Conservation (phyloP, 1,284 basidiomycete genomes). For the Melampsora larici-populina region DNA sequence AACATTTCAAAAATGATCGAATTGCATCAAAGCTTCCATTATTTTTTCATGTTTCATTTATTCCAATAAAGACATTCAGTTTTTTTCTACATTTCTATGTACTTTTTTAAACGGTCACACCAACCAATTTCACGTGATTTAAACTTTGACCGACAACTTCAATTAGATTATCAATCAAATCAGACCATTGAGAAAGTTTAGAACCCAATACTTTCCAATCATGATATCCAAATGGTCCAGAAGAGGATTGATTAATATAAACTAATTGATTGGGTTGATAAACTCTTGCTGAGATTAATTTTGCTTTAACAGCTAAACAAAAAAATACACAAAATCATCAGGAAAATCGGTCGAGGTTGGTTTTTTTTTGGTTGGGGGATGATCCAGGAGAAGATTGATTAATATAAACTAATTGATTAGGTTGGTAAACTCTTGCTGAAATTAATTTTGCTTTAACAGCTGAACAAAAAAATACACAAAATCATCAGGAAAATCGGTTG, state of each 20-base stretch:
- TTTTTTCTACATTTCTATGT: no score
- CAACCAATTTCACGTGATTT: neutral
- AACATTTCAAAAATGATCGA: no score
- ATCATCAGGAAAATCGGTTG: neutral
- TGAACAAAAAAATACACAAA: neutral
- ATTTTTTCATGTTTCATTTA: no score
- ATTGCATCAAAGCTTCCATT: no score
- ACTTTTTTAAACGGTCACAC: neutral
- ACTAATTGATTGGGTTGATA: conserved; percentile 39
- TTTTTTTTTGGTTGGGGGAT: no score
- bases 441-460: conserved; percentile 40
- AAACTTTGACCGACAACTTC: conserved; percentile 37
- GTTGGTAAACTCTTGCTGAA: conserved; percentile 37
- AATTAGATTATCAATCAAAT: conserved; percentile 39
- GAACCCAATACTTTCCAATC: conserved; percentile 24
- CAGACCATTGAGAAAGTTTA: conserved; percentile 18
- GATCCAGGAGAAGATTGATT: conserved; percentile 25
- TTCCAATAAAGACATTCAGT: no score
- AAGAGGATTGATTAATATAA: conserved; percentile 27
- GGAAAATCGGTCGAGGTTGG: no score
- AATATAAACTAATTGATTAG: conserved; percentile 33
- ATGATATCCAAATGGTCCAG: conserved; percentile 12
- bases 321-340: neutral
- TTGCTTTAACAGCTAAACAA: conserved; percentile 33
- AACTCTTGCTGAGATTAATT: conserved; percentile 36